Base-by-base conservation (phyloP, 2,329 filamentous ascomycete genomes). In the Penicillium expansum region DNA sequence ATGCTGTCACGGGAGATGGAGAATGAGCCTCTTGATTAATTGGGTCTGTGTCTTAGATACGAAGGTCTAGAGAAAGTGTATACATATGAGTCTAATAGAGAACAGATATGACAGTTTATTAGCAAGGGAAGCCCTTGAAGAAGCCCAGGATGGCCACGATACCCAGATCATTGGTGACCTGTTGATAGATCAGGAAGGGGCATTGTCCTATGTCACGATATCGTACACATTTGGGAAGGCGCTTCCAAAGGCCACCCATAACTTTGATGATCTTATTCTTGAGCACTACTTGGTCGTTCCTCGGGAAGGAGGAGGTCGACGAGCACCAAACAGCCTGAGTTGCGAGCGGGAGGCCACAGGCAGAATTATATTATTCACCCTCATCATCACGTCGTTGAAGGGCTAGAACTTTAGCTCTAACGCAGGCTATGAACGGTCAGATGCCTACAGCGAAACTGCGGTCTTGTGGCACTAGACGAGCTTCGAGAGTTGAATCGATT, bases 1-100 rank as follows among this genome's bases (percentile, higher is more conserved):
- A 79, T 82, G 78, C 85, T 92, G 50, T 56, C 62, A 32, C 47
- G 22, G 35, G 72, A 74, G 64, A 74, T 74, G 71, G 70, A 72
- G 61, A 65, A 62, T 38, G 74, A 76, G 65, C 63, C 62, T 33
- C 33, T 70, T 52, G 72, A 75, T 62, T 69, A 60, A 24, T 32
- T 32, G n/a, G 48, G n/a, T 18, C 22, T 18, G 11, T 49, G 8
- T 20, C 24, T 43, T 38, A 16, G 18, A 38, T 35, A 8, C 27
- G 16, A 42, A 30, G 27, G 4, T 22, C 48, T 13, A 4, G 13
- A 27, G 18, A 6, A 29, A 24, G 16, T 49, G 22, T 38, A 18
- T 18, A 37, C n/a, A 27, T 27, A 18, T 27, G 20, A 16, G 10
- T 33, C 9, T 18, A 45, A 45, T 45, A 45, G 27, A 45, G 22